Percentiles rank a stretch among this genome's conserved stretches.
Evolutionary conservation across 768 basidiomycete species (phyloP).

Genomic region (Cystobasidium onofrii): DNA sequence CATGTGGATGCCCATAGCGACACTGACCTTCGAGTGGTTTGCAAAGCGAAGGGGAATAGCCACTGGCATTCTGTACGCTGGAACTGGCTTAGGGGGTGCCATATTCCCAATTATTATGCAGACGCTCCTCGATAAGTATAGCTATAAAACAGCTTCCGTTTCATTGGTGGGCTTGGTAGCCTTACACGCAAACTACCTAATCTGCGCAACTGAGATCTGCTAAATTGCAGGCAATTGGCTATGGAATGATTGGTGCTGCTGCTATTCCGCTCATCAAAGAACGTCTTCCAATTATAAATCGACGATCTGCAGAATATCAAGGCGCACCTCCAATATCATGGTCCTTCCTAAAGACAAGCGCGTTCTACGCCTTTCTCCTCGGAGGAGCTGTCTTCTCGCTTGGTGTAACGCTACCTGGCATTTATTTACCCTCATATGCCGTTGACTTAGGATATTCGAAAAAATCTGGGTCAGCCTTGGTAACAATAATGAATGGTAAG

Average conservation of each 20-base stretch:
- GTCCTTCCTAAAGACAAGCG: slow-evolving; percentile 3
- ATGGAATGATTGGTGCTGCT: background rate
- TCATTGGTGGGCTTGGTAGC: background rate
- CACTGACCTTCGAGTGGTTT: slow-evolving; percentile 14
- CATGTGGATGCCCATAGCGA: slow-evolving; percentile 2
- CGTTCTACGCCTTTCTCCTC: background rate
- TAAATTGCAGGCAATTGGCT: background rate
- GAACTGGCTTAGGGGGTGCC: background rate
- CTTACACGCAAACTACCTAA: no score
- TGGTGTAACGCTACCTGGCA: background rate
- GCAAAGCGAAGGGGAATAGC: background rate
- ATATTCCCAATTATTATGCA: slow-evolving; percentile 4
- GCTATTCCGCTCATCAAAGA: background rate
- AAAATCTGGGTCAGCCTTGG: background rate
- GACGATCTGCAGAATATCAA: background rate
- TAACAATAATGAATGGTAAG: slow-evolving; percentile 17
- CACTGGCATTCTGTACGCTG: slow-evolving; percentile 3
- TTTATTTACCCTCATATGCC: slow-evolving; percentile 19
- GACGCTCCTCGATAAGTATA: background rate
- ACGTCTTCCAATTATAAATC: background rate
- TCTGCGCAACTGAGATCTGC: background rate
- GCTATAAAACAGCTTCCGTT: slow-evolving; percentile 7
- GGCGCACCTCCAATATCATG: background rate
- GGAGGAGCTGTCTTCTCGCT: background rate
- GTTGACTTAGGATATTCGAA: background rate